Conservation (phyloP, 768 basidiomycete species). For the Cubamyces lactineus region DNA sequence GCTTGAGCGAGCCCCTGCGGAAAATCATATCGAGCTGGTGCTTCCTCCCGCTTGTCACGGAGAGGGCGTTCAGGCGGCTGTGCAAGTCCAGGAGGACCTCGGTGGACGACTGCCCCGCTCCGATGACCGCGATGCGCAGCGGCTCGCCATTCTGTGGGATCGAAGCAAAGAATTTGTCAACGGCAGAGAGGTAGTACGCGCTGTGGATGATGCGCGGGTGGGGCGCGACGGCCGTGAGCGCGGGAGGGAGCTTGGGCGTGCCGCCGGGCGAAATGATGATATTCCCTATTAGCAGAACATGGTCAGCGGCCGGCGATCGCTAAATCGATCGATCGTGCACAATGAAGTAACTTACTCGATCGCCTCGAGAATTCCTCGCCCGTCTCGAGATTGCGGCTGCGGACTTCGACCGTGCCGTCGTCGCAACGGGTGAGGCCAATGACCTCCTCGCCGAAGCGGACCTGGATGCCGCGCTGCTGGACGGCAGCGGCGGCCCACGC, state of each 20-base stretch:
- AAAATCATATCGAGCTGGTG: conserved; percentile 55
- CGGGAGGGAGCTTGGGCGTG: conserved; percentile 45
- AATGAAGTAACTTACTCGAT: conserved; percentile 40
- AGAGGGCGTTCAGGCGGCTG: conserved; percentile 40
- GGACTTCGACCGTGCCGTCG: conserved; percentile 43
- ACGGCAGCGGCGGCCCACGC: conserved; percentile 53
- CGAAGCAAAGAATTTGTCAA: conserved; percentile 39
- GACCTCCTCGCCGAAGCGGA: conserved; percentile 52
- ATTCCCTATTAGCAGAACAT: conserved; percentile 39
- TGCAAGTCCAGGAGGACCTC: conserved; percentile 51
- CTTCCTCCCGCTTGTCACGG: conserved; percentile 26
- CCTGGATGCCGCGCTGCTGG: conserved; percentile 44
- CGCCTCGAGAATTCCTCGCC: conserved; percentile 39
- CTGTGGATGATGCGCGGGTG: conserved; percentile 48
- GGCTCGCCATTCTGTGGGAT: conserved; percentile 34
- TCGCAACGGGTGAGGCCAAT: conserved; percentile 40
- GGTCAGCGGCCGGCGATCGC: not conserved
- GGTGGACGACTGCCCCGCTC: conserved; percentile 52
- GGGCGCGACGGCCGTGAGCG: conserved; percentile 36
- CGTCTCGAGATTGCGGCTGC: conserved; percentile 40
- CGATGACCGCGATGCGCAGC: conserved; percentile 48
- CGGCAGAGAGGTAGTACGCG: conserved; percentile 45
- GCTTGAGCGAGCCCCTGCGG: conserved; percentile 52
- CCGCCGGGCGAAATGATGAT: conserved; percentile 57
- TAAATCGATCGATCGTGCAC: not conserved